Evolutionary conservation across 139 green algal species (phyloP).

Genomic region (Trebouxia sp.): DNA sequence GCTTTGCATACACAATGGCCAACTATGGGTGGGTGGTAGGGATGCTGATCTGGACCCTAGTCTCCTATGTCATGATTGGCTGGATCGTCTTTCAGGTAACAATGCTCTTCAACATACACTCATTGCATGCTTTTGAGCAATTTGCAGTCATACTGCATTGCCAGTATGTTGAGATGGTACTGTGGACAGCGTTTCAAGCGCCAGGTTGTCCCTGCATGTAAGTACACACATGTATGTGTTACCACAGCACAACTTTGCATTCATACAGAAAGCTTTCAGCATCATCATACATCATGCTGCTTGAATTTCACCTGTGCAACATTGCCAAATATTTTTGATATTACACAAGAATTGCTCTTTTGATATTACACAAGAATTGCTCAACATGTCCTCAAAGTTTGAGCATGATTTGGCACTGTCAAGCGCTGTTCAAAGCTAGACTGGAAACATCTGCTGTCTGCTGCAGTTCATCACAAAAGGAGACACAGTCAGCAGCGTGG

Average conservation of each 20-base stretch:
- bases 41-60: background rate
- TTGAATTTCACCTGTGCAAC: too few relatives aligned
- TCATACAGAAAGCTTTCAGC: too few relatives aligned
- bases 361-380: background rate
- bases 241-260: too few relatives aligned
- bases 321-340: background rate
- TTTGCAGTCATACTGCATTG: too few relatives aligned
- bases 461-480: background rate
- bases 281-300: too few relatives aligned
- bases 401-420: background rate
- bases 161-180: too few relatives aligned
- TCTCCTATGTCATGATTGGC: background rate
- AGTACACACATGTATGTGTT: too few relatives aligned
- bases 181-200: too few relatives aligned
- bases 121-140: too few relatives aligned
- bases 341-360: background rate
- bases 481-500: background rate
- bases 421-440: background rate
- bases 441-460: background rate
- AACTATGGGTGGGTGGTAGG: background rate
- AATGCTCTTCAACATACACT: too few relatives aligned
- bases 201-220: too few relatives aligned
- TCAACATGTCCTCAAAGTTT: background rate
- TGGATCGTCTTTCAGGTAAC: background rate
- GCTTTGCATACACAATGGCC: background rate